Percentiles rank a stretch among this genome's conserved stretches.
Conservation (phyloP, 352 stramenopile species). For the Globisporangium mamillatum region DNA sequence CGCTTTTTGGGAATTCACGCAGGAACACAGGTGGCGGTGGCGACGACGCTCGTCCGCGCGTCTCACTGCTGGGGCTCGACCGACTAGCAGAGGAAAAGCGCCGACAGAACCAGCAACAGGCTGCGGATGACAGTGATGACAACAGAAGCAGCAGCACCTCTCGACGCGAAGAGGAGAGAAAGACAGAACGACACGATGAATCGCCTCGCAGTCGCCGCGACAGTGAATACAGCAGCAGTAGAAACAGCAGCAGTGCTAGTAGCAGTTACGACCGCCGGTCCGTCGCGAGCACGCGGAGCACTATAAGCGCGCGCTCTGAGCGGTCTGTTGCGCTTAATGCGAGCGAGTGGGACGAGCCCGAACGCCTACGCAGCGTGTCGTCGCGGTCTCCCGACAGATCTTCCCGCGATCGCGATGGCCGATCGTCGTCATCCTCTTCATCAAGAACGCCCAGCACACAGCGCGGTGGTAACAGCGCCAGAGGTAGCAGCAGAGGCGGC, state of each 20-base stretch:
- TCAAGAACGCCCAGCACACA: slow-evolving; percentile 29
- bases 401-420: neutral
- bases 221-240: neutral
- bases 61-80: slow-evolving; percentile 60
- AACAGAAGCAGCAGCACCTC: neutral
- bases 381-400: slow-evolving; percentile 5
- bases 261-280: slow-evolving; percentile 12
- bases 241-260: neutral
- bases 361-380: slow-evolving; percentile 58
- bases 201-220: slow-evolving; percentile 2
- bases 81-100: slow-evolving; percentile 62
- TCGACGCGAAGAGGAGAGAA: neutral
- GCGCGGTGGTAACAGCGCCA: slow-evolving; percentile 8
- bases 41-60: neutral
- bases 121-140: neutral
- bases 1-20: slow-evolving; percentile 27
- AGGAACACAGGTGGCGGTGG: neutral
- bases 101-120: slow-evolving; percentile 23
- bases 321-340: slow-evolving; percentile 33
- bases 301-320: slow-evolving; percentile 28
- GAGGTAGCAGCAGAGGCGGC: slow-evolving; percentile 2
- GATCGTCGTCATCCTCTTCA: neutral
- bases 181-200: neutral
- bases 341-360: slow-evolving; percentile 78
- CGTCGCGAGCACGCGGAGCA: slow-evolving; percentile 17